Base-by-base conservation (phyloP, 192 early-diverging fungal species). In the Dissophora ornata region DNA sequence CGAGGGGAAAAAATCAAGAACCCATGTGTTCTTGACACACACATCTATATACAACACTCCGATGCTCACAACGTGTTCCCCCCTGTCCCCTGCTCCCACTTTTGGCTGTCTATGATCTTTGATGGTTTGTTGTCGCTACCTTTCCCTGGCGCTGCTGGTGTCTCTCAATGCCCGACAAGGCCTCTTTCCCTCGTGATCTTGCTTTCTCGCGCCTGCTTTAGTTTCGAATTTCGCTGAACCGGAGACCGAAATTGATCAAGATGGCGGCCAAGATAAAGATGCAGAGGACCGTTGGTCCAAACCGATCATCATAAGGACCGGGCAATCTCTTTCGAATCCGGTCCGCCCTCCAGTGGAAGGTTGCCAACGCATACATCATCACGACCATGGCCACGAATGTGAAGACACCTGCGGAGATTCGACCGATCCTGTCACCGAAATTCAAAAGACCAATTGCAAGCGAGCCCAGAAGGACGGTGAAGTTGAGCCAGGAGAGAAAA, bases 401-500 rank as follows among this genome's bases (percentile, higher is more conserved):
- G 42, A 88, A 88, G 13, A 85, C 41, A 2, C 79, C 82, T 5
- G 83, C 85, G 18, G 85, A 85, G 40, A 88, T 79, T 21, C 82
- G 80, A 32, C 85, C 87, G 9, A 90, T 82, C 46, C 71, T 63
- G 71, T 94, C 92, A 42, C 93, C 93, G 88, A 93, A 94, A 82
- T 94, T 94, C 33, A 94, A 69, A 36, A 94, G 69, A 1, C 91
- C 90, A 51, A 94, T 84, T 12, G 90, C 90, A 26, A 94, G 79
- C 40, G 89, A 89, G 15, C 90, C 91, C 26, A 94, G 77, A 9
- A 94, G 86, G 33, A 91, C 88, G 0, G 91, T 86, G 71, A 95
- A 94, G 74, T 93, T 91, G 40, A 95, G 82, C 94, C 94, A 97
- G 2, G 94, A 90, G 38, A 96, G 80, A 60, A 96, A 95, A 3